phyloP scores from a whole-genome alignment of 164 flowering plant species.

The Liquidambar formosana region DNA sequence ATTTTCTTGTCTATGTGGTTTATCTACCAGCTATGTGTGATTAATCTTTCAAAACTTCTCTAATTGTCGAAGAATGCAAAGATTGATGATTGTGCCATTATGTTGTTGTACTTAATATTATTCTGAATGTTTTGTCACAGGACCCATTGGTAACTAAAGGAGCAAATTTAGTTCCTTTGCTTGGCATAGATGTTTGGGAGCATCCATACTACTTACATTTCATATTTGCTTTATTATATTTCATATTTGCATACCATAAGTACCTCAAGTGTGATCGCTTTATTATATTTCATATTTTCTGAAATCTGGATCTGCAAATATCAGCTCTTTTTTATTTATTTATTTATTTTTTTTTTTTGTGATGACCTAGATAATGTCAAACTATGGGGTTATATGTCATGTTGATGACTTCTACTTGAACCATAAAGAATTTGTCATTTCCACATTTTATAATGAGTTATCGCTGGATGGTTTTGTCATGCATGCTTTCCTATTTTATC shows the following conservation, averaged over 20 bases:
- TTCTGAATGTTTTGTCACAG: slow-evolving; percentile 40
- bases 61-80: background rate
- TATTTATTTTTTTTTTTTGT: no score
- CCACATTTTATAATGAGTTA: background rate
- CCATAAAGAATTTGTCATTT: no score
- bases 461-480: background rate
- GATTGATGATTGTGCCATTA: background rate
- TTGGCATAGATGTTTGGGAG: slow-evolving; percentile 99
- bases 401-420: no score
- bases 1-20: no score
- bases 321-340: background rate
- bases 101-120: background rate
- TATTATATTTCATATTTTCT: no score
- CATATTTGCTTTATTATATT: background rate
- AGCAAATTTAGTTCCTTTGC: slow-evolving; percentile 70
- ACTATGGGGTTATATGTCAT: background rate
- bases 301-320: background rate
- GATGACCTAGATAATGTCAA: background rate
- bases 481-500: no score
- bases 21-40: no score
- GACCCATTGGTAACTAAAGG: slow-evolving; percentile 91
- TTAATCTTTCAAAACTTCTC: no score
- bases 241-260: background rate
- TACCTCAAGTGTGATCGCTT: no score
- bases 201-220: slow-evolving; percentile 99